A percentile compares a stretch with the other conserved stretches of the same genome.
Evolutionary conservation across 1,139 yeast species (phyloP).

Genomic region (Arxiozyma bovina): DNA sequence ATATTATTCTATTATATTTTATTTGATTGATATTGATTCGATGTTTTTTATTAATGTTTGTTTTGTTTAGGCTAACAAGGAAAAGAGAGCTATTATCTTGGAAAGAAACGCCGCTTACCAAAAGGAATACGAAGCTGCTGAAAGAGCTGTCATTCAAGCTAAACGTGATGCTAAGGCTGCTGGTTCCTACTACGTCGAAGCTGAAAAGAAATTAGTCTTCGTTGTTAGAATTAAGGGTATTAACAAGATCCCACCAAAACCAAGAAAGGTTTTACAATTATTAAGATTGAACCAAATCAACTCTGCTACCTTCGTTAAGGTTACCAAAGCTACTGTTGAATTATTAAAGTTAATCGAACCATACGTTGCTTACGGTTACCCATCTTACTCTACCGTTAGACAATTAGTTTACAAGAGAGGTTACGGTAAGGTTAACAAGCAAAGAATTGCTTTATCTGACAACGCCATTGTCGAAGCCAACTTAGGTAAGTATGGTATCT

Average conservation of each 20-base stretch:
- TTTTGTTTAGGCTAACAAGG: conserved; percentile 57
- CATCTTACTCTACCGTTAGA: conserved; percentile 91
- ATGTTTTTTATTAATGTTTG: background rate
- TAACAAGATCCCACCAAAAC: conserved; percentile 99
- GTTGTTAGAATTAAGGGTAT: conserved; percentile 99
- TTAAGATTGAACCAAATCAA: conserved; percentile 96
- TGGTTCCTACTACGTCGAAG: conserved; percentile 95
- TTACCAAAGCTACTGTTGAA: conserved; percentile 97
- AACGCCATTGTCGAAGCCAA: conserved; percentile 88
- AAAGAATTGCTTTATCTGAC: conserved; percentile 91
- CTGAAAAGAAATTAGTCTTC: conserved; percentile 93
- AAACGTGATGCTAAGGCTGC: conserved; percentile 95
- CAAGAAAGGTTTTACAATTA: conserved; percentile 98
- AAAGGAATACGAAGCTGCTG: conserved; percentile 92
- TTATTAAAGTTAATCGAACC: conserved; percentile 97
- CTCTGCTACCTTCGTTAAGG: conserved; percentile 96
- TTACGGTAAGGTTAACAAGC: conserved; percentile 98
- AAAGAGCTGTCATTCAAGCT: conserved; percentile 84
- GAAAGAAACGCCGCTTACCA: conserved; percentile 98
- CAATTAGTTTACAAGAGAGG: conserved; percentile 99
- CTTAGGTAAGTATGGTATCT: conserved; percentile 95
- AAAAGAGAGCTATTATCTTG: conserved; percentile 90
- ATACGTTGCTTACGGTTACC: conserved; percentile 99
- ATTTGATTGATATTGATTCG: background rate
- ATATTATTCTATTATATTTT: too few relatives aligned